These are phyloP conservation scores for Colletotrichum falcatum DNA, from an alignment of 2,329 filamentous ascomycete genomes.

Conservation along the genomic window DNA sequence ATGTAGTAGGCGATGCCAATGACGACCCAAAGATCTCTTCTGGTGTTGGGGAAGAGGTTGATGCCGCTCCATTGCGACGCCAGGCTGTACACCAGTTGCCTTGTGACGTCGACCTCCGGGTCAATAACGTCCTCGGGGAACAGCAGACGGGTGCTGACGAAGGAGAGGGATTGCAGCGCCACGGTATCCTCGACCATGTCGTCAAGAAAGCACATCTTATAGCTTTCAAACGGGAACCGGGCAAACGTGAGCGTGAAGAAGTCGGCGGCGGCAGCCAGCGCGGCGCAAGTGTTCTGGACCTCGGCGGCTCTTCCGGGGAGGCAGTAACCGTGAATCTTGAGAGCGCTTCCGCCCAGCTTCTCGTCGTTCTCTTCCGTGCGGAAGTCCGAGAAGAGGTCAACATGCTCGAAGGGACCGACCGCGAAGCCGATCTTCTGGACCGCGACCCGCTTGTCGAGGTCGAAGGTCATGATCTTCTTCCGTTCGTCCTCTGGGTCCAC, in stretches of 20 bases:
- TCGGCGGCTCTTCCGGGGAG: slow-evolving; percentile 85
- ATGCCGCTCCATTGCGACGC: slow-evolving; percentile 96
- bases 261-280: slow-evolving; percentile 89
- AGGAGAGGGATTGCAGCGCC: slow-evolving; percentile 83
- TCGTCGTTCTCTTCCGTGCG: slow-evolving; percentile 93
- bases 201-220: slow-evolving; percentile 94
- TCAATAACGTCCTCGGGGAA: slow-evolving; percentile 90
- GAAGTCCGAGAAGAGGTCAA: slow-evolving; percentile 86
- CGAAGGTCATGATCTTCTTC: slow-evolving; percentile 90
- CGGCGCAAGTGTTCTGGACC: slow-evolving; percentile 86
- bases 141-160: slow-evolving; percentile 88
- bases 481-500: slow-evolving; percentile 80
- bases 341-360: slow-evolving; percentile 86
- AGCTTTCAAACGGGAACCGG: slow-evolving; percentile 90
- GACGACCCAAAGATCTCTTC: slow-evolving; percentile 87
- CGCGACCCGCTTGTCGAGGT: slow-evolving; percentile 78
- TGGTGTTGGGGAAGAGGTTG: slow-evolving; percentile 86
- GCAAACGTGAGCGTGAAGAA: slow-evolving; percentile 90
- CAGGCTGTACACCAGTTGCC: slow-evolving; percentile 83
- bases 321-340: slow-evolving; percentile 92
- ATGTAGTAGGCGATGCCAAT: slow-evolving; percentile 94
- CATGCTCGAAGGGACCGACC: slow-evolving; percentile 92
- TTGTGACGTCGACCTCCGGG: slow-evolving; percentile 81
- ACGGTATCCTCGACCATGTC: slow-evolving; percentile 82
- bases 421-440: slow-evolving; percentile 94